These are phyloP conservation scores for Thalassiosira ordinaria DNA, from an alignment of 352 stramenopile genomes.

Conservation along the genomic window DNA sequence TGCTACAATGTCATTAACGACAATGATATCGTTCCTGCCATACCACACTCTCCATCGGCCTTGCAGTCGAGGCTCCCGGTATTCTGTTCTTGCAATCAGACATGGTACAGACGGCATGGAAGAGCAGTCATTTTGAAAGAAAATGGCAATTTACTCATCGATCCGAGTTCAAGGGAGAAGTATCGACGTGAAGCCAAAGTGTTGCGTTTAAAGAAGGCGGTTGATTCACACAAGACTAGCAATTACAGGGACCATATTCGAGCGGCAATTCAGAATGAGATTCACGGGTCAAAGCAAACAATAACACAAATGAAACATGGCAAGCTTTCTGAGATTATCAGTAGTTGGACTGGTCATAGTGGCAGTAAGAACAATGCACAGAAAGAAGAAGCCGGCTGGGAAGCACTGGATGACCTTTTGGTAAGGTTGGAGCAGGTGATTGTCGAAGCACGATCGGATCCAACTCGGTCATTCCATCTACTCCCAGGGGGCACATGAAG, in stretches of 20 bases:
- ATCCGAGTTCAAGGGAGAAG: conserved; percentile 5
- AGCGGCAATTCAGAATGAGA: conserved; percentile 18
- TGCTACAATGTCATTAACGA: conserved; percentile 25
- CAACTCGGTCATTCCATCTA: conserved; percentile 4
- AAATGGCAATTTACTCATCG: conserved; percentile 8
- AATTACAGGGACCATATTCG: conserved; percentile 1
- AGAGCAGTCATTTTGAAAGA: conserved; percentile 20
- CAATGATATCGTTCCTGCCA: conserved; percentile 26
- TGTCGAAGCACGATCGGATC: conserved; percentile 9
- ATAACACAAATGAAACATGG: too few relatives aligned
- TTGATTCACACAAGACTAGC: conserved; percentile 14
- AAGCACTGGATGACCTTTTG: conserved; percentile 6
- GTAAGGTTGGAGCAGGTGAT: conserved; percentile 13
- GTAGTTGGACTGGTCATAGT: too few relatives aligned
- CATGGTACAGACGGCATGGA: conserved; percentile 7
- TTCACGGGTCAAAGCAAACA: not conserved
- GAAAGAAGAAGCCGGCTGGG: not conserved
- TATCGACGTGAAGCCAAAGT: conserved; percentile 19
- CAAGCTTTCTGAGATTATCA: too few relatives aligned
- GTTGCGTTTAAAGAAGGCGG: conserved; percentile 5
- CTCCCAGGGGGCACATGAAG: conserved; percentile 21
- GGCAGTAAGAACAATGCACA: too few relatives aligned
- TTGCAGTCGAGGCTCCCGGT: not conserved
- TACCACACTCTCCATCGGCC: conserved; percentile 10
- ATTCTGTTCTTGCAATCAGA: conserved; percentile 2